Base-by-base conservation (phyloP, 2,329 filamentous ascomycete species). In the Coniella lustricola region DNA sequence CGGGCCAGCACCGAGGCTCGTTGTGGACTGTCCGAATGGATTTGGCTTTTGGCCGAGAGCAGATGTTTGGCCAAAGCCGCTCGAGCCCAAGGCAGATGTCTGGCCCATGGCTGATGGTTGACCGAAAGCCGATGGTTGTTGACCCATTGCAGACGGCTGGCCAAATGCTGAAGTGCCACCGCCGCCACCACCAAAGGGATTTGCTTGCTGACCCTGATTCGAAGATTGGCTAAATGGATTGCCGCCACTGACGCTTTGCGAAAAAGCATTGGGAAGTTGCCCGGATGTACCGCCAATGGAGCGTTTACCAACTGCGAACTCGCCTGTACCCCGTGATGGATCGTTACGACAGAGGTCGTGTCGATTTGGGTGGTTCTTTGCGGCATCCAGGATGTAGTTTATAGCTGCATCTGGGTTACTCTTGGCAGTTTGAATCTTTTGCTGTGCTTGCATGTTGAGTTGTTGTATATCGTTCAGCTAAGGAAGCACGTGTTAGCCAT, bases 321-420 rank as follows among this genome's bases (percentile, higher is more conserved):
- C 62, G 39, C 72, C 71, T 48, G 67, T 71, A 14, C 67, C 64
- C 13, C 69, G 64, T 0, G 61, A 55, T 29, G 64, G 70, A 40
- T 66, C 67, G 54, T 72, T 67, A 48, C 73, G 68, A 63, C 76
- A 78, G 17, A 83, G 72, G 55, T 90, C 85, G 45, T 76, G 69
- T 35, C 88, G 77, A 60, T 93, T 94, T 1, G 87, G 87, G 58
- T 89, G 87, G 35, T 81, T 77, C 46, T 86, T 81, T 46, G 77
- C 79, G 18, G 76, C 79, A 4, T 80, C 75, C 9, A 83, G 60
- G 13, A 93, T 69, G 60, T 84, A 93, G 47, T 81, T 75, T 38
- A 86, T 73, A 1, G 90, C 90, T 3, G 82, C 86, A 51, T 84
- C 75, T 9, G 87, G 64, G 58, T 94, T 84, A 51, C 72, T 76